These are phyloP conservation scores for Parachlorella kessleri DNA, from an alignment of 139 green algal genomes.

Conservation along the genomic window DNA sequence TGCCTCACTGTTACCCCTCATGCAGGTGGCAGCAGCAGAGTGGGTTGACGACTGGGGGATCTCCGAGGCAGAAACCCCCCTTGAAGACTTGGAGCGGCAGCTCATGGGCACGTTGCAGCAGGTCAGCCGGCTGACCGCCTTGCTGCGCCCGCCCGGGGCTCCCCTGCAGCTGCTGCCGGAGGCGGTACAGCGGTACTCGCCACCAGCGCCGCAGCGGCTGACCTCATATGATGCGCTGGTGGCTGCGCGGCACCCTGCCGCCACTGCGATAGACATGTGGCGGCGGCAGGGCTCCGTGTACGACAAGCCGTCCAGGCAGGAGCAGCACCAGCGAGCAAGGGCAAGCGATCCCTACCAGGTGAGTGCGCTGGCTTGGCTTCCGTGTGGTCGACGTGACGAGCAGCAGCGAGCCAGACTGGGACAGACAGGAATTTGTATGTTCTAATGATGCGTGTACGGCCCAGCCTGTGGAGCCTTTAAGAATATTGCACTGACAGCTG, in stretches of 20 bases:
- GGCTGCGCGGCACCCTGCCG: slow-evolving; percentile 4
- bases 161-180: slow-evolving; percentile 10
- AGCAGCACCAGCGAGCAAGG: background rate
- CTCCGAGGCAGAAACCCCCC: background rate
- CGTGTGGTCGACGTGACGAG: background rate
- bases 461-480: no score
- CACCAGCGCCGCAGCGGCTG: background rate
- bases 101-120: slow-evolving; percentile 1
- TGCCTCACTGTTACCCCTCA: background rate
- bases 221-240: slow-evolving; percentile 35
- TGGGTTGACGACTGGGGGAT: background rate
- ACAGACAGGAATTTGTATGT: no score
- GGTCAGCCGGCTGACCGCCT: background rate
- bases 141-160: background rate
- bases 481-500: no score
- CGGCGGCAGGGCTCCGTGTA: background rate
- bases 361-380: background rate
- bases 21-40: background rate
- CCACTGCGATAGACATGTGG: slow-evolving; percentile 6
- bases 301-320: background rate
- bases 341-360: background rate
- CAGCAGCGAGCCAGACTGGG: no score
- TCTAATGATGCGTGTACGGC: no score
- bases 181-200: slow-evolving; percentile 16
- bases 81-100: background rate